Evolutionary conservation across 2,329 filamentous ascomycete genomes (phyloP), one percentile per base, ranked within the genome.

Genomic region (Claviceps citrina): DNA sequence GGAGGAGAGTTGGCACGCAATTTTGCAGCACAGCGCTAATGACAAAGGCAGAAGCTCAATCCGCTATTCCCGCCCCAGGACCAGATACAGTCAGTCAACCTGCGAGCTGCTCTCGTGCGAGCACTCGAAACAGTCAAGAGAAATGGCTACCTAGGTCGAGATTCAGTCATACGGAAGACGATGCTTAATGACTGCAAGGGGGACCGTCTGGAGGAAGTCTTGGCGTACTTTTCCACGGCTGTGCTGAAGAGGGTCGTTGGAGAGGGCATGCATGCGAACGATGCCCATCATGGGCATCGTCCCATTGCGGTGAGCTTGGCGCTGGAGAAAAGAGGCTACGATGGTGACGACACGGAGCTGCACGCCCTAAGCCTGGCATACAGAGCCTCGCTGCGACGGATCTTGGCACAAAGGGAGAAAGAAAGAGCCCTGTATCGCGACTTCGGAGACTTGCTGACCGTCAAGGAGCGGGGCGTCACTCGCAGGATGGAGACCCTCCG

Each of bases 101-200:
- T 98, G 6, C 84, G 91, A 38, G 78, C 84, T 25, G 85, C 84
- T 7, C 68, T 95, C 7, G 81, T 87, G 51, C 76, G 85, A 58
- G 77, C 72, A 48, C 73, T 98, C 40, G 83, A 89, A 46, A 79
- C 84, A 38, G 67, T 85, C 44, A 96, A 96, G 65, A 93, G 93
- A 64, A 84, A 76, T 62, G 87, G 86, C 24, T 66, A 80, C 0
- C 66, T 96, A 7, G 84, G 85, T 3, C 71, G 84, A 37, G 86
- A 94, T 53, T 73, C 74, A 0, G 73, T 93, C 1, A 63, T 96
- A 25, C 76, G 91, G 38, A 95, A 94, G 64, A 93, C 85, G 0
- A 94, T 95, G 84, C 67, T 98, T 38, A 91, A 98, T 55, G 89
- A 98, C 51, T 98, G 91, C 62, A 87, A 82, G 48, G 89, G 89